Base-by-base conservation (phyloP, 345 rosid genomes). In the Viola odorata region DNA sequence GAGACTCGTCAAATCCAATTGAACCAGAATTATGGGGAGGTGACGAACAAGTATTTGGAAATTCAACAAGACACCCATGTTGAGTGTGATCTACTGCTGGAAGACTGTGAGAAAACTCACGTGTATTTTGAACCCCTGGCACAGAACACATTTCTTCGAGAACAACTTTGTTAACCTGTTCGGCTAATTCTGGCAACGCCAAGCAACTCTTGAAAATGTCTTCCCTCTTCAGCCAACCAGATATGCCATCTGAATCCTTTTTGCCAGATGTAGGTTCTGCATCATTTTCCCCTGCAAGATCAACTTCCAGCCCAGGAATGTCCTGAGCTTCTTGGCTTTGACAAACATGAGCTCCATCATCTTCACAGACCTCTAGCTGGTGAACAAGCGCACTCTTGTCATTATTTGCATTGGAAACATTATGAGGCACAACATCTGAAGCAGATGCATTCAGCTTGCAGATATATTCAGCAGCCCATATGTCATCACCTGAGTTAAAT, bases 401-500 rank as follows among this genome's bases (percentile, higher is more conserved):
- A 62, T 53, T 63, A 60, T 61, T 66, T n/a, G 7, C 10, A 39
- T 8, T 47, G 54, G 57, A 62, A 62, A 59, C 61, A 56, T 39
- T 73, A 58, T 65, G 69, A 39, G 58, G 49, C n/a, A 37, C 75
- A 60, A 50, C 74, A 63, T 74, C 66, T 57, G 71, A 53, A 49
- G 71, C 55, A 62, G 82, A 55, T 49, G 76, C 63, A 66, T 75
- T 81, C 63, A 83, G 67, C 75, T 71, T 77, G 55, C 48, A 41
- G 36, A 79, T 71, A 71, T 77, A 82, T 62, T 75, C 77, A 75
- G 78, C 64, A 45, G 70, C 82, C 89, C 83, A 83, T 0, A 59
- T 66, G 72, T 81, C 72, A 65, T 77, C 87, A 51, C 78, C 83
- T 44, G 82, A 67, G 65, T 71, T 75, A 72, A 83, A 83, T 58